These are phyloP conservation scores for Ascochyta lentis DNA, from an alignment of 2,329 filamentous ascomycete species.

Conservation along the genomic window DNA sequence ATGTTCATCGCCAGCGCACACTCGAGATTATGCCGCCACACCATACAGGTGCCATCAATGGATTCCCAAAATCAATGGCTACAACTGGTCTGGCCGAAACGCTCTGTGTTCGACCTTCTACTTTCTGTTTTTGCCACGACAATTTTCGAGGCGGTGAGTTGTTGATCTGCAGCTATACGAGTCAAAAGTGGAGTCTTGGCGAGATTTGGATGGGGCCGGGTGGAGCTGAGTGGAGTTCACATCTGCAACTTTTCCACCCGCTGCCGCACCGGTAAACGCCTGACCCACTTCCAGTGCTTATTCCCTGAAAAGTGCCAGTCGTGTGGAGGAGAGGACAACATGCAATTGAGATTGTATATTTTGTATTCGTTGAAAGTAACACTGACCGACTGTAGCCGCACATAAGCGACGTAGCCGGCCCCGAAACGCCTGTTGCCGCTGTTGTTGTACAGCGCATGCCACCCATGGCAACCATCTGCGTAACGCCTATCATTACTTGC, in stretches of 20 bases:
- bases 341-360: background rate
- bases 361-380: background rate
- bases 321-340: background rate
- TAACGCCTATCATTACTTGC: conserved; percentile 24
- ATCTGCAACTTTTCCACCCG: conserved; percentile 18
- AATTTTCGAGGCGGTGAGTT: conserved; percentile 16
- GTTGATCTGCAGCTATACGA: conserved; percentile 13
- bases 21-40: too few relatives aligned
- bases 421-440: conserved; percentile 20
- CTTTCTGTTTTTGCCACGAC: conserved; percentile 13
- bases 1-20: too few relatives aligned
- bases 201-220: background rate
- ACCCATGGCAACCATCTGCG: conserved; percentile 3
- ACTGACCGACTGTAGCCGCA: conserved; percentile 5
- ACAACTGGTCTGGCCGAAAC: background rate
- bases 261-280: conserved; percentile 14
- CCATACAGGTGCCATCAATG: too few relatives aligned
- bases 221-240: conserved; percentile 13
- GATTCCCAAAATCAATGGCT: background rate
- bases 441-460: conserved; percentile 12
- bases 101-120: conserved; percentile 6
- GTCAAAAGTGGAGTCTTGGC: conserved; percentile 2
- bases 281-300: conserved; percentile 11
- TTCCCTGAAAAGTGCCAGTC: background rate
- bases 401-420: conserved; percentile 1